These are phyloP conservation scores for Elsinoe arachidis DNA, from an alignment of 2,329 filamentous ascomycete species.

Conservation along the genomic window DNA sequence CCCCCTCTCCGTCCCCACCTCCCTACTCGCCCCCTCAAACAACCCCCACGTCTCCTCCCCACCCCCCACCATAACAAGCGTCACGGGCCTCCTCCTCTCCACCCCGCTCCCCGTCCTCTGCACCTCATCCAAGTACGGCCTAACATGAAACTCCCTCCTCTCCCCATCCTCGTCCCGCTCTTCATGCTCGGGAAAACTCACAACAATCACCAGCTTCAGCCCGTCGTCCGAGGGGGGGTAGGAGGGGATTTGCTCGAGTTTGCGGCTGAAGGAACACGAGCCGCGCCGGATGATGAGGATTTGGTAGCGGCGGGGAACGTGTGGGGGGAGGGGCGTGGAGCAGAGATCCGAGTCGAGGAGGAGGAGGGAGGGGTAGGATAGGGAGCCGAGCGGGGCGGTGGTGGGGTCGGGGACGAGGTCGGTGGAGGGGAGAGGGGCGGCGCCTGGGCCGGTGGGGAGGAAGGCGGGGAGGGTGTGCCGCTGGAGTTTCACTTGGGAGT, in stretches of 20 bases:
- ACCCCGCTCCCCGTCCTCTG: conserved; percentile 66
- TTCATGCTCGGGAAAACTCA: conserved; percentile 51
- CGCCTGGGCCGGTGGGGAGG: conserved; percentile 52
- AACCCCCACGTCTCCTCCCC: conserved; percentile 56
- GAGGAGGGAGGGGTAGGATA: conserved; percentile 41
- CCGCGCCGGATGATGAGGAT: conserved; percentile 76
- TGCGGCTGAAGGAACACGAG: conserved; percentile 73
- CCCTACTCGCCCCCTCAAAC: conserved; percentile 48
- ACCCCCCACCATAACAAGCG: conserved; percentile 75
- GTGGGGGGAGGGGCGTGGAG: conserved; percentile 42
- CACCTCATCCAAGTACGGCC: conserved; percentile 65
- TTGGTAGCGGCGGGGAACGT: conserved; percentile 52
- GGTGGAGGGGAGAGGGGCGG: conserved; percentile 54
- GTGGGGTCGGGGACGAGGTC: conserved; percentile 36
- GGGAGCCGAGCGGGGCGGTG: conserved; percentile 29
- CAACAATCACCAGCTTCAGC: conserved; percentile 73
- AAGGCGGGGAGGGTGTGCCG: conserved; percentile 39
- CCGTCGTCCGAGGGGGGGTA: conserved; percentile 49
- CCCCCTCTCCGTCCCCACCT: conserved; percentile 19
- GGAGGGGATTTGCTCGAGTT: conserved; percentile 75
- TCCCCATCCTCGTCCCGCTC: conserved; percentile 21
- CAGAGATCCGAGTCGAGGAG: conserved; percentile 66
- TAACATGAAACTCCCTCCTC: conserved; percentile 33
- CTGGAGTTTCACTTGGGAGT: conserved; percentile 18
- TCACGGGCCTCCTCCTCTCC: conserved; percentile 60